Base-by-base conservation (phyloP, 2,329 filamentous ascomycete genomes). In the Phialophora tarda region DNA sequence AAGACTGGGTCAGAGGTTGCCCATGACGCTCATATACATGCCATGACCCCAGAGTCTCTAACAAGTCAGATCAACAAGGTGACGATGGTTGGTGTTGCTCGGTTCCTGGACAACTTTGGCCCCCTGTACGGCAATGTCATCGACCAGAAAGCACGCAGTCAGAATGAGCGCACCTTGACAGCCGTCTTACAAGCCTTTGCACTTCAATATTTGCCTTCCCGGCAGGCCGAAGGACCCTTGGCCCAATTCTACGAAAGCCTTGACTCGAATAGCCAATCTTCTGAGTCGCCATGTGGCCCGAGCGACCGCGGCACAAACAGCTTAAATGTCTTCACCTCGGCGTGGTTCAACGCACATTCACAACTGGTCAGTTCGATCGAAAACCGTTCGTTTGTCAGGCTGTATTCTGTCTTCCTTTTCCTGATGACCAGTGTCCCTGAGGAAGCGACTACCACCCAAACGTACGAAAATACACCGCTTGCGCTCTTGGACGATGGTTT, bases 61-160 rank as follows among this genome's bases (percentile, higher is more conserved):
- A 51, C 56, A 14, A 54, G 30, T 17, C 65, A 64, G 28, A 64
- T 62, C 24, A 67, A 55, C 50, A 59, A 64, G 24, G 62, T 67
- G 17, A 67, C 65, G 23, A 64, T 67, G 65, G 50, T 67, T 32
- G 65, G 65, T 24, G 62, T 67, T 12, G 65, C 65, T n/a, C 57
- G 65, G 38, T 67, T 67, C 21, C 48, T 67, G 23, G 65, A 67
- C 58, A 67, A 67, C 57, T 67, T 67, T 64, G 62, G 65, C 12
- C 51, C 62, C 14, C 28, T 67, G 3, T 67, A 67, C 30, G 55
- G 62, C n/a, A 67, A 67, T 28, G 47, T 24, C 24, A 54, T 67
- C 28, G 62, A 64, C 17, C 61, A 56, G 44, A 64, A 62, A 30
- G 53, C 53, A 34, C 62, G 65, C 26, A 62, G 61, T n/a, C 57